phyloP scores from a whole-genome alignment of 1,139 yeast genomes.

The Lodderomyces metapsilosis region DNA sequence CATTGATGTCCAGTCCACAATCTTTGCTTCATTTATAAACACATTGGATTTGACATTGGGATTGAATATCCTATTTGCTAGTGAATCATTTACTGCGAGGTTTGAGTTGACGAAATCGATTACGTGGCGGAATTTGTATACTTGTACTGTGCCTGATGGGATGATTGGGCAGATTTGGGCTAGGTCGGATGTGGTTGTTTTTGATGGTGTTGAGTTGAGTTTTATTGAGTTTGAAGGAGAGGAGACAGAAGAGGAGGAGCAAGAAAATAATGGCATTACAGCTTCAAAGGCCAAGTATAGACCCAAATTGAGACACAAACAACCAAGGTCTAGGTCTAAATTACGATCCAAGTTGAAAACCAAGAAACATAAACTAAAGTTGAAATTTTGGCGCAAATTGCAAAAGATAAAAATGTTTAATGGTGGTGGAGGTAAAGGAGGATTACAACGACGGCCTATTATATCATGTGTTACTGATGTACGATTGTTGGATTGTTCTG shows the following conservation, averaged over 20 bases:
- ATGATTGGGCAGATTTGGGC: conserved; percentile 15
- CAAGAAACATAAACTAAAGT: conserved; percentile 3
- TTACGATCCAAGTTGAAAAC: neutral
- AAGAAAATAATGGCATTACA: neutral
- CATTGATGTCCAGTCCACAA: conserved; percentile 9
- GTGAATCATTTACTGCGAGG: conserved; percentile 9
- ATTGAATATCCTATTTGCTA: conserved; percentile 12
- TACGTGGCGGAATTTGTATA: conserved; percentile 11
- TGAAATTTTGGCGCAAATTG: conserved; percentile 8
- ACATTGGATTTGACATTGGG: conserved; percentile 11
- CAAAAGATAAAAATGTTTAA: conserved; percentile 11
- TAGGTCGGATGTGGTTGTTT: conserved; percentile 6
- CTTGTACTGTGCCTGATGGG: conserved; percentile 13
- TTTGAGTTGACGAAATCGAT: conserved; percentile 12
- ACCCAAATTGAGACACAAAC: neutral
- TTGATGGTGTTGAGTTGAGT: conserved; percentile 3
- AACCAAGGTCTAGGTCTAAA: too few relatives aligned
- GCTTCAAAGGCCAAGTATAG: neutral
- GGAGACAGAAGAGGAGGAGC: neutral
- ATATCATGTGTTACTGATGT: conserved; percentile 14
- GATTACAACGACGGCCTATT: conserved; percentile 9
- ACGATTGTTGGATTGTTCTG: conserved; percentile 13
- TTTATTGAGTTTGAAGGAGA: conserved; percentile 4
- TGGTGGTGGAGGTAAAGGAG: neutral
- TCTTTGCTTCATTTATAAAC: conserved; percentile 7